These are phyloP conservation scores for Passiflora organensis DNA, from an alignment of 345 rosid species.

Conservation along the genomic window DNA sequence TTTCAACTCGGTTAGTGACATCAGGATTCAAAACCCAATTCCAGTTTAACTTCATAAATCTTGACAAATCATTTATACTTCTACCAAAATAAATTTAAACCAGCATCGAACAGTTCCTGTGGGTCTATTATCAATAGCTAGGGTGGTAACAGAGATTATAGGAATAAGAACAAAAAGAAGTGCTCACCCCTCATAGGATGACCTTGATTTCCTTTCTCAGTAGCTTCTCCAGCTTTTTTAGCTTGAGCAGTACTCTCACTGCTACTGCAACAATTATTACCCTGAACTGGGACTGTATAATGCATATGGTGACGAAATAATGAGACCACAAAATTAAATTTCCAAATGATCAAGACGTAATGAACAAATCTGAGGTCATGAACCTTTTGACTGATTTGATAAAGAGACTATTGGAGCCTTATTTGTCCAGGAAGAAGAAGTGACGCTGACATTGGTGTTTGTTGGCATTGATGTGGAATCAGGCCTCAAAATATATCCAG, in stretches of 20 bases:
- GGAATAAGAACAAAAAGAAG: background rate
- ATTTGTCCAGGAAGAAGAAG: conserved; percentile 49
- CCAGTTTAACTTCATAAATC: too few relatives aligned
- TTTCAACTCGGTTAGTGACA: too few relatives aligned
- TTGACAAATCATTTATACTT: too few relatives aligned
- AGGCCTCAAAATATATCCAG: conserved; percentile 34
- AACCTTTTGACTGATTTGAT: conserved; percentile 44
- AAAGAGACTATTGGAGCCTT: conserved; percentile 33
- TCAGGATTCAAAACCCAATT: too few relatives aligned
- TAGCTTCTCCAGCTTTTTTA: conserved; percentile 24
- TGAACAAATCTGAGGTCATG: background rate
- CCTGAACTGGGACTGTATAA: conserved; percentile 15
- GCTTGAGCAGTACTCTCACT: conserved; percentile 39
- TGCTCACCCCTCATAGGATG: conserved; percentile 42
- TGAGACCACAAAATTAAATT: background rate
- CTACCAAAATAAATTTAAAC: background rate
- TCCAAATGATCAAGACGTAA: background rate
- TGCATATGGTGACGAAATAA: background rate
- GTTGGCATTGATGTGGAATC: conserved; percentile 42
- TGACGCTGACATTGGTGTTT: conserved; percentile 29
- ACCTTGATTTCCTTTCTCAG: conserved; percentile 24
- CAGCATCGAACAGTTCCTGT: background rate
- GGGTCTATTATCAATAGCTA: background rate
- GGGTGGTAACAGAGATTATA: background rate
- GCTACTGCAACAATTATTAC: conserved; percentile 33